Percentiles rank a stretch among this genome's conserved stretches.
Evolutionary conservation across 495 filamentous ascomycete genomes (phyloP).

Genomic region (Trichocladium antarcticum): DNA sequence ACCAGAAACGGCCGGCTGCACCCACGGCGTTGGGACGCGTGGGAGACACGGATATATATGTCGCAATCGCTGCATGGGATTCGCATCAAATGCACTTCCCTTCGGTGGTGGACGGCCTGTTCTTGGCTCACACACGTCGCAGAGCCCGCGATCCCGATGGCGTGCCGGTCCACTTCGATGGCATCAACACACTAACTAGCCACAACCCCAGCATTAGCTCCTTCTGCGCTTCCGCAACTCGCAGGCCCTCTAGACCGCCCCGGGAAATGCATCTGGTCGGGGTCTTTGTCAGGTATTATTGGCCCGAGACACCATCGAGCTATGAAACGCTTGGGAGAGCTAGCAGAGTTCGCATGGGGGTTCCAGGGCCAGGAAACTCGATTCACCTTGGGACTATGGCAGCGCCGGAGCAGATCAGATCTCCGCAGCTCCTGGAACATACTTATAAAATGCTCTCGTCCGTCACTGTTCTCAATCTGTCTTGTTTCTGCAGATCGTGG

Average conservation of each 20-base stretch:
- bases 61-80: background rate
- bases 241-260: background rate
- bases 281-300: background rate
- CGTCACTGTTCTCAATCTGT: no score
- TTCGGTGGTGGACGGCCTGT: background rate
- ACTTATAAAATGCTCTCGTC: no score
- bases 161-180: slow-evolving; percentile 13
- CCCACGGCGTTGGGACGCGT: no score
- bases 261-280: background rate
- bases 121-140: background rate
- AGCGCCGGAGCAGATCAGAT: no score
- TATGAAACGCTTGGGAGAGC: no score
- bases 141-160: slow-evolving; percentile 4
- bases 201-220: background rate
- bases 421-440: no score
- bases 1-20: no score
- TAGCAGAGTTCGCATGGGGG: no score
- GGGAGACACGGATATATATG: no score
- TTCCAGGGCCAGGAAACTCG: background rate
- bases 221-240: background rate
- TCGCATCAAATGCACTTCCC: background rate
- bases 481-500: no score
- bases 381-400: no score
- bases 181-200: slow-evolving; percentile 12
- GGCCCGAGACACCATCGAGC: background rate